These are phyloP conservation scores for Verticillium zaregamsianum DNA, from an alignment of 2,329 filamentous ascomycete species.

Conservation along the genomic window DNA sequence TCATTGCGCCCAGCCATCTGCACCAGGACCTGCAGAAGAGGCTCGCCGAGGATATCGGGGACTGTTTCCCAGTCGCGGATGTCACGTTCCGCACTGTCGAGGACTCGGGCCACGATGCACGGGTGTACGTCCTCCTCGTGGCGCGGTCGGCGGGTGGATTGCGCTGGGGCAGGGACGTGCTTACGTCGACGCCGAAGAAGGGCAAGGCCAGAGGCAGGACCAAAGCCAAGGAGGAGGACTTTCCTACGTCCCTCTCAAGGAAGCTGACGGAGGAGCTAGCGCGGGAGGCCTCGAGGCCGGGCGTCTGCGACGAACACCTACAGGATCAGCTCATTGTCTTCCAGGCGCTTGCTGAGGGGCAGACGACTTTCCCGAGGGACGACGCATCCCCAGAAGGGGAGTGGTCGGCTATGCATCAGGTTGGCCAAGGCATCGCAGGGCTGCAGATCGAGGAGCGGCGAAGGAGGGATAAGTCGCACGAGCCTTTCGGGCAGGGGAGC, in stretches of 20 bases:
- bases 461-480: slow-evolving; percentile 38
- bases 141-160: slow-evolving; percentile 41
- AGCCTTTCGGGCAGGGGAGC: slow-evolving; percentile 54
- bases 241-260: slow-evolving; percentile 36
- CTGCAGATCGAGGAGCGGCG: slow-evolving; percentile 22
- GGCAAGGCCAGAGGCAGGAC: slow-evolving; percentile 10
- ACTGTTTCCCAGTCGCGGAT: slow-evolving; percentile 38
- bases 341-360: slow-evolving; percentile 52
- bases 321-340: slow-evolving; percentile 60
- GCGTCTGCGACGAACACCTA: slow-evolving; percentile 51
- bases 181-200: slow-evolving; percentile 38
- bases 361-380: slow-evolving; percentile 39
- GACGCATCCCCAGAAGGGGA: slow-evolving; percentile 10
- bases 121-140: slow-evolving; percentile 55
- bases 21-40: slow-evolving; percentile 34
- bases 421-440: slow-evolving; percentile 23
- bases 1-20: slow-evolving; percentile 43
- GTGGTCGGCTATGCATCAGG: slow-evolving; percentile 6
- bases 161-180: slow-evolving; percentile 45
- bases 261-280: slow-evolving; percentile 41
- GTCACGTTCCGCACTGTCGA: slow-evolving; percentile 42
- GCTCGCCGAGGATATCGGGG: slow-evolving; percentile 34
- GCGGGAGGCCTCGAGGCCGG: slow-evolving; percentile 37
- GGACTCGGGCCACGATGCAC: slow-evolving; percentile 45
- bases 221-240: slow-evolving; percentile 19